Evolutionary conservation across 2,329 filamentous ascomycete species (phyloP), one percentile per base, ranked within the genome.

Genomic region (Achaetomium macrosporum): DNA sequence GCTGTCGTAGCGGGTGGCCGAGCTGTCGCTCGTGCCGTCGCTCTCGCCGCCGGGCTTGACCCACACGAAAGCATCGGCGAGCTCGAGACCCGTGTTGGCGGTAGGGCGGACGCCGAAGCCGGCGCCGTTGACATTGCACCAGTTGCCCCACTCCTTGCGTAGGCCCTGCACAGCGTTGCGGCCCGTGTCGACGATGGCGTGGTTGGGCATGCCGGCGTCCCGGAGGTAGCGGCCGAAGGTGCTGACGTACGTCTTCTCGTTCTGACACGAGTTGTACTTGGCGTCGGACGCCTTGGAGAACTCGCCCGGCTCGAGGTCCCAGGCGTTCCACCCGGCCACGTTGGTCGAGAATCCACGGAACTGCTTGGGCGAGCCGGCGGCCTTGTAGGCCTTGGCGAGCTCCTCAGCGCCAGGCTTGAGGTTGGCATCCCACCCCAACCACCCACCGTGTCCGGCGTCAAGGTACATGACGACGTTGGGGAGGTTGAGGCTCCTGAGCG

Each of bases 11-110:
- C 68, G 65, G 42, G 31, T 51, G 41, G 68, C 68, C 31, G 61
- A 65, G 39, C 51, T 58, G 64, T 70, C 68, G 61, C 65, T 67
- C 42, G 68, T 71, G n/a, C 69, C 69, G 49, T 72, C 67, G 15
- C 64, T 87, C 66, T 76, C 74, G 55, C 74, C 74, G 59, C 82
- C 81, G 15, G 82, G 82, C 75, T 85, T 85, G 62, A 83, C 71
- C 82, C 82, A 85, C 45, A 85, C 82, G 58, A 85, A 82, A 35
- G 81, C 79, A 66, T 85, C 83, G 48, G 76, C 74, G 17, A 82
- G 73, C 7, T 69, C 64, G 60, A 78, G 71, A 42, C 77, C 79
- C n/a, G 81, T 84, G 59, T 75, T 66, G 6, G 79, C 73, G 2
- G 77, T 78, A 0, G 81, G 79, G 37, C 78, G 75, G 44, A 71